These are phyloP conservation scores for Mycena leptocephala DNA, from an alignment of 768 basidiomycete species.

Conservation along the genomic window DNA sequence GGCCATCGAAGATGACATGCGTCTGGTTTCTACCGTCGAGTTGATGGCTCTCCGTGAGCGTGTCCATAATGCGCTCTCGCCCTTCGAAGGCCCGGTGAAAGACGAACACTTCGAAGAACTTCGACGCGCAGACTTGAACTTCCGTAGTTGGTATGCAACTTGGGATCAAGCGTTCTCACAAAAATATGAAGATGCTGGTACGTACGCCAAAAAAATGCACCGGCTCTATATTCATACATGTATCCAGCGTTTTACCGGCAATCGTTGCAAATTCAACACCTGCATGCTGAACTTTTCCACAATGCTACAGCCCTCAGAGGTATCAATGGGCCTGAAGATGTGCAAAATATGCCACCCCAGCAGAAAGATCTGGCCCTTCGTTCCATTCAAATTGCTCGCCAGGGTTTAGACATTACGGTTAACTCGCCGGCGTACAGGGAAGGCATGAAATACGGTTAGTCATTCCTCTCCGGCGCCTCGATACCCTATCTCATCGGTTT, in stretches of 20 bases:
- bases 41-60: conserved; percentile 92
- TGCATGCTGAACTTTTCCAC: conserved; percentile 90
- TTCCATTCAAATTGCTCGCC: conserved; percentile 87
- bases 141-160: conserved; percentile 84
- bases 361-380: conserved; percentile 87
- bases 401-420: conserved; percentile 89
- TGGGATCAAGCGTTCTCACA: conserved; percentile 89
- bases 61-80: conserved; percentile 87
- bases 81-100: conserved; percentile 81
- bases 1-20: conserved; percentile 94
- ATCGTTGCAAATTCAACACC: conserved; percentile 88
- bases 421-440: conserved; percentile 89
- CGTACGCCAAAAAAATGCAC: conserved; percentile 34
- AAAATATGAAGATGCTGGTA: conserved; percentile 88
- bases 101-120: conserved; percentile 83
- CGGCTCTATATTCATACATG: background rate
- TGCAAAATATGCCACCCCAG: conserved; percentile 83
- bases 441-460: conserved; percentile 91
- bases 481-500: conserved; percentile 16
- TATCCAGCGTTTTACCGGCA: conserved; percentile 87
- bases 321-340: conserved; percentile 90
- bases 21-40: conserved; percentile 95
- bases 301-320: conserved; percentile 88
- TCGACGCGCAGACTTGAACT: conserved; percentile 82
- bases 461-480: background rate